Evolutionary conservation across 805 yeast genomes (phyloP), one percentile per base, ranked within the genome.

Genomic region (Jamesozyma jinghongensis): DNA sequence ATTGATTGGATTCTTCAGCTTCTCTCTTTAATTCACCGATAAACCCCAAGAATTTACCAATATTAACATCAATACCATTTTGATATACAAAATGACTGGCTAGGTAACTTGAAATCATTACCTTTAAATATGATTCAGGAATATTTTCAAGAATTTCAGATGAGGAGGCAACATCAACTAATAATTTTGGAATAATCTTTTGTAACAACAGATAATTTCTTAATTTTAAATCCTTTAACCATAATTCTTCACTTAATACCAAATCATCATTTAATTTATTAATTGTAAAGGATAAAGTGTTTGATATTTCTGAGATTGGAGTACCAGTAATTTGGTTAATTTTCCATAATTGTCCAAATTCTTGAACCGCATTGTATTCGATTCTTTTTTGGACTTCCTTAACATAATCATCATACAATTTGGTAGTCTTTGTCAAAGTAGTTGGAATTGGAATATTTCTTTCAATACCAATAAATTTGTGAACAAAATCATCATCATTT

Each of bases 271-370:
- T 84, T 50, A 88, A 71, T 51, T 81, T 78, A 63, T 86, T 88
- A 61, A 88, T 88, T 26, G 94, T 81, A 45, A 71, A 70, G 6
- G 95, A 85, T 41, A 88, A 70, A 51, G 78, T 77, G 61, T 88
- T 95, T n/a, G 94, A 83, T 47, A 87, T 71, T 45, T 72, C 79
- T 27, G 79, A 63, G 34, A 71, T 63, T 17, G 94, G 73, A 51
- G 70, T 71, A 19, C 81, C 81, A 4, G 86, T 78, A 33, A 65
- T 59, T 51, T 74, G 68, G 51, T 79, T 78, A 56, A 86, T 77
- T 49, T 73, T 66, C 95, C 97, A 87, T 56, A 90, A 70, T 47
- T 85, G 82, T 53, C 81, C 79, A 59, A 94, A 94, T 67, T 90
- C 98, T 28, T 71, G 69, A 43, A 76, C 67, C 11, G 97, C 97